Evolutionary conservation across 352 stramenopile species (phyloP).

Genomic region (Phytopythium cucurbitacearum): DNA sequence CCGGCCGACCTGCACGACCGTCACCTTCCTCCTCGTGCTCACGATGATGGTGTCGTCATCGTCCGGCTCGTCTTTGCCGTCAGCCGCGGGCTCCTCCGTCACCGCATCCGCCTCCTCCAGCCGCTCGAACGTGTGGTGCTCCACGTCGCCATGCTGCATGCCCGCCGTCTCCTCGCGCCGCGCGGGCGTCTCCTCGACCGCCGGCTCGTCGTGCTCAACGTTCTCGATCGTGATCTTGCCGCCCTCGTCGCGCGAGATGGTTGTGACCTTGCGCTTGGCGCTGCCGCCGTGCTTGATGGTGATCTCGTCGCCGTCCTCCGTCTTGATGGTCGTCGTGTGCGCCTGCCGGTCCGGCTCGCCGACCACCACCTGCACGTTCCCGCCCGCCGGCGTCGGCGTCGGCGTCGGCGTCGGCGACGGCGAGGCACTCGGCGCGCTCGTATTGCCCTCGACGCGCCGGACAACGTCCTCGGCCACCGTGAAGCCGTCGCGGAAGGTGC

Average conservation of each 20-base stretch:
- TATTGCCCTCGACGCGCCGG: slow-evolving; percentile 37
- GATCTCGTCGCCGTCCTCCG: slow-evolving; percentile 71
- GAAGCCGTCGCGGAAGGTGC: slow-evolving; percentile 72
- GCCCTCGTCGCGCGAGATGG: slow-evolving; percentile 62
- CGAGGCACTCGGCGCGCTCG: slow-evolving; percentile 4
- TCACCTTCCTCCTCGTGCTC: slow-evolving; percentile 34
- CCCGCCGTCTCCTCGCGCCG: slow-evolving; percentile 6
- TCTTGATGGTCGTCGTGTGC: slow-evolving; percentile 71
- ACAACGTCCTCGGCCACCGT: slow-evolving; percentile 45
- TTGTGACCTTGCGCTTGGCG: slow-evolving; percentile 64
- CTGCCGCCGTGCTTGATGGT: slow-evolving; percentile 60
- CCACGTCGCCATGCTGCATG: slow-evolving; percentile 10
- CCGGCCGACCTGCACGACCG: slow-evolving; percentile 34
- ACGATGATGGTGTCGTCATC: slow-evolving; percentile 22
- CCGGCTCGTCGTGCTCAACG: slow-evolving; percentile 10
- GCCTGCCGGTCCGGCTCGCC: slow-evolving; percentile 14
- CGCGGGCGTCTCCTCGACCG: not conserved
- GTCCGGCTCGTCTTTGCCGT: slow-evolving; percentile 4
- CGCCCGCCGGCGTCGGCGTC: not conserved
- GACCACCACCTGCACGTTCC: slow-evolving; percentile 2
- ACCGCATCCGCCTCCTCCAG: slow-evolving; percentile 9
- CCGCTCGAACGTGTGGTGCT: slow-evolving; percentile 29
- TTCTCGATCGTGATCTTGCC: slow-evolving; percentile 77
- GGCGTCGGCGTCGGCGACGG: not conserved
- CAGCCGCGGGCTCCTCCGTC: slow-evolving; percentile 7